A percentile compares a stretch with the other conserved stretches of the same genome.
Conservation (phyloP, 73 alveolate genomes). For the Paramecium pentaurelia region DNA sequence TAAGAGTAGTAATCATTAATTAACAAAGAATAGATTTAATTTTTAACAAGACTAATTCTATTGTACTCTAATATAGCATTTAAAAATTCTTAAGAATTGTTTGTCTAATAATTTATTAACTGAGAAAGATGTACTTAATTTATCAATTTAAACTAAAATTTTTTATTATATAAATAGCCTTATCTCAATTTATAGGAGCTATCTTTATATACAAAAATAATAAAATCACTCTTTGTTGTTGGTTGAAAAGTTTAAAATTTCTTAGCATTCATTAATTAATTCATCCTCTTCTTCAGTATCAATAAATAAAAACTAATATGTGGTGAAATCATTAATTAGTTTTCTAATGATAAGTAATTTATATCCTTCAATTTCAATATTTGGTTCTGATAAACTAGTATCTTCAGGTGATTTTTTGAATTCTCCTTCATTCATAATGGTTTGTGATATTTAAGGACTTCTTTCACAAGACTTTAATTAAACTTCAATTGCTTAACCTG, state of each 20-base stretch:
- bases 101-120: background rate
- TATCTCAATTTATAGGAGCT: background rate
- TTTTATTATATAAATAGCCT: background rate
- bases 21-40: too few relatives aligned
- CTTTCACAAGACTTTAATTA: background rate
- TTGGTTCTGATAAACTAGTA: background rate
- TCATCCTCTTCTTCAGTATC: slow-evolving; percentile 44
- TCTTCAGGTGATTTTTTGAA: background rate
- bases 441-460: background rate
- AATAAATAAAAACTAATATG: background rate
- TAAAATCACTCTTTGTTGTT: background rate
- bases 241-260: background rate
- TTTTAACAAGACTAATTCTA: too few relatives aligned
- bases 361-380: background rate
- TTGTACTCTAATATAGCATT: too few relatives aligned
- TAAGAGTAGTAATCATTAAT: background rate
- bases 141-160: background rate
- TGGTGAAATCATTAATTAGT: background rate
- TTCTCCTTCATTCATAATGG: background rate
- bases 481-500: background rate
- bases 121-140: background rate
- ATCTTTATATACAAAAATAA: background rate
- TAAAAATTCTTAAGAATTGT: background rate
- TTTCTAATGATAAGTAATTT: background rate
- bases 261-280: background rate